Conservation (phyloP, 176 grass and related monocot species). For the Juncus effusus region DNA sequence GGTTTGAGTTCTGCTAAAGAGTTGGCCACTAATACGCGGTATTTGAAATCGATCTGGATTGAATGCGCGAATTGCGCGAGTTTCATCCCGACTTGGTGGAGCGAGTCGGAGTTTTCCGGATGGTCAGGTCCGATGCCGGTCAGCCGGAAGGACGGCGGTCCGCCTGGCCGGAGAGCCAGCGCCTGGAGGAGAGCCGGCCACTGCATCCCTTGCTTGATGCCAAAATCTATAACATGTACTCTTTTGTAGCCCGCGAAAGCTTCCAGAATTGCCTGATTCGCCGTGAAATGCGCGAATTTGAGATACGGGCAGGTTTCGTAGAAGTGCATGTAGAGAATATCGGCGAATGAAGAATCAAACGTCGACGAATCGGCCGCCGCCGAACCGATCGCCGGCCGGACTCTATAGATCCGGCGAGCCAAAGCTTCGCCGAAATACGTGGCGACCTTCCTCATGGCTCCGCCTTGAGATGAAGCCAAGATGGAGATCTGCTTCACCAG, state of each 20-base stretch:
- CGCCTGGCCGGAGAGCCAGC: slow-evolving; percentile 76
- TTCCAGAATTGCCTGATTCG: slow-evolving; percentile 94
- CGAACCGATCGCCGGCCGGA: slow-evolving; percentile 27
- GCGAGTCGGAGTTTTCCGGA: slow-evolving; percentile 62
- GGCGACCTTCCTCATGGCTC: slow-evolving; percentile 90
- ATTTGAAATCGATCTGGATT: slow-evolving; percentile 86
- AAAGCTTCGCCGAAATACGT: slow-evolving; percentile 90
- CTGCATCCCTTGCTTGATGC: slow-evolving; percentile 96
- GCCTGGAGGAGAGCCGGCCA: slow-evolving; percentile 94
- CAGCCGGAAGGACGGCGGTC: slow-evolving; percentile 69
- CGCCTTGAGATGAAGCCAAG: slow-evolving; percentile 72
- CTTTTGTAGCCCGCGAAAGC: slow-evolving; percentile 74
- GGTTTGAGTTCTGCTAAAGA: slow-evolving; percentile 83
- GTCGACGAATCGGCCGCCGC: slow-evolving; percentile 36
- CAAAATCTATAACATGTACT: slow-evolving; percentile 93
- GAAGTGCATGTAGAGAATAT: slow-evolving; percentile 86
- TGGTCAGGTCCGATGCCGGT: slow-evolving; percentile 84
- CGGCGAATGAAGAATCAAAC: slow-evolving; percentile 68
- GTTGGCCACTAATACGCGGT: slow-evolving; percentile 63
- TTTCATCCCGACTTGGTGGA: slow-evolving; percentile 85
- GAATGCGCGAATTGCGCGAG: slow-evolving; percentile 74
- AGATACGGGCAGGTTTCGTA: slow-evolving; percentile 97
- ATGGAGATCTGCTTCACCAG: slow-evolving; percentile 84
- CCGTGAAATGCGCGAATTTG: slow-evolving; percentile 99
- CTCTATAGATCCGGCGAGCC: slow-evolving; percentile 65